A percentile compares a stretch with the other conserved stretches of the same genome.
phyloP scores from a whole-genome alignment of 176 grass and related monocot species.

The Zea luxurians region DNA sequence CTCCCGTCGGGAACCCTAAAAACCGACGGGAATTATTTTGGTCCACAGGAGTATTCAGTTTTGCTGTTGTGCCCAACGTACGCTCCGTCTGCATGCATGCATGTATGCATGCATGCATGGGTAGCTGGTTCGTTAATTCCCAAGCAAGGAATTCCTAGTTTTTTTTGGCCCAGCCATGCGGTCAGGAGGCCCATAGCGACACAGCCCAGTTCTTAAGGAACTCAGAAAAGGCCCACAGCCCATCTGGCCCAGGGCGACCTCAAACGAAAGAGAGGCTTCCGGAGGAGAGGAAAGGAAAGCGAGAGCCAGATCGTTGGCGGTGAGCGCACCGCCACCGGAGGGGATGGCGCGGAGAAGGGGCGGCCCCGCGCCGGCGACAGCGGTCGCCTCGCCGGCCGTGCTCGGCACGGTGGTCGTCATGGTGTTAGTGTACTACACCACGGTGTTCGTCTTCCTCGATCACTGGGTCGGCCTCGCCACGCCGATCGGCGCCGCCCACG shows the following conservation, averaged over 20 bases:
- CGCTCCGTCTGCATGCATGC: too few relatives aligned
- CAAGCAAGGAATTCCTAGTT: too few relatives aligned
- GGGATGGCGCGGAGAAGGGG: constrained; percentile 60
- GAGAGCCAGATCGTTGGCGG: background rate
- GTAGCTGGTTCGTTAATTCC: too few relatives aligned
- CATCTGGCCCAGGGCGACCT: background rate
- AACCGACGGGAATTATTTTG: too few relatives aligned
- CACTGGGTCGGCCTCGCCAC: constrained; percentile 71
- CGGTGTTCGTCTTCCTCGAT: constrained; percentile 78
- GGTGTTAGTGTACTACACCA: constrained; percentile 64
- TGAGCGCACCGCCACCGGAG: constrained; percentile 29
- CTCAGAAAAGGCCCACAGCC: background rate
- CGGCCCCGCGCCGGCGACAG: constrained; percentile 23
- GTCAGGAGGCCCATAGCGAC: background rate
- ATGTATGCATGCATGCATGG: too few relatives aligned
- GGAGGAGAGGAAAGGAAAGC: background rate
- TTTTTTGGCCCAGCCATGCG: background rate
- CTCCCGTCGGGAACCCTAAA: too few relatives aligned
- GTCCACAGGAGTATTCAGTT: too few relatives aligned
- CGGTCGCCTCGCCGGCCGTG: constrained; percentile 47
- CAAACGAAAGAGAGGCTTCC: background rate
- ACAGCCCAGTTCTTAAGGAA: background rate
- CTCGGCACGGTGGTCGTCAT: constrained; percentile 42
- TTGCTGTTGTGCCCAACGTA: too few relatives aligned
- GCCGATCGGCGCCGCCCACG: constrained; percentile 52